phyloP scores from a whole-genome alignment of 208 protist genomes.

The Trypanosoma grayi region DNA sequence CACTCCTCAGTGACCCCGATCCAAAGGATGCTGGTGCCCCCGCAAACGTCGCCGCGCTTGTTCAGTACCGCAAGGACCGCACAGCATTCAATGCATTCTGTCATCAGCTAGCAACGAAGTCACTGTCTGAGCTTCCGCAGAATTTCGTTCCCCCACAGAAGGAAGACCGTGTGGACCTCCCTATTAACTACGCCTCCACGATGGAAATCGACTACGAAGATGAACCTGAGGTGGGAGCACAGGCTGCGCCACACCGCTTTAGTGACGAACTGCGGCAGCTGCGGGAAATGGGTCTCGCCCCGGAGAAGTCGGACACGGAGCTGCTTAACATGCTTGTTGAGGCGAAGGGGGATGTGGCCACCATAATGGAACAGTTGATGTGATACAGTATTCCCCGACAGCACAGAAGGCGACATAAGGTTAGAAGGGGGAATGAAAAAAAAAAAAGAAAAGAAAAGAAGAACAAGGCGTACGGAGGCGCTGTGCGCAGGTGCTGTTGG shows the following conservation, averaged over 20 bases:
- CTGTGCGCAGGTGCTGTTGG: no score
- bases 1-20: conserved; percentile 94
- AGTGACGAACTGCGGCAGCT: conserved; percentile 71
- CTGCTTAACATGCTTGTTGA: conserved; percentile 60
- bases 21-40: conserved; percentile 90
- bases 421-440: conserved; percentile 7
- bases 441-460: conserved; percentile 9
- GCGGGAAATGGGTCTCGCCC: conserved; percentile 57
- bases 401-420: conserved; percentile 1
- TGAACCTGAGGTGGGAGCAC: conserved; percentile 11
- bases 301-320: conserved; percentile 53
- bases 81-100: conserved; percentile 59
- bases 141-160: conserved; percentile 75
- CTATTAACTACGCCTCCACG: conserved; percentile 22
- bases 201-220: conserved; percentile 29
- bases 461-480: no score
- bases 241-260: conserved; percentile 4
- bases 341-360: conserved; percentile 69
- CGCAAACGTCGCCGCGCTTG: conserved; percentile 94
- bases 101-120: conserved; percentile 78
- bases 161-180: conserved; percentile 57
- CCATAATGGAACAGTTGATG: conserved; percentile 55
- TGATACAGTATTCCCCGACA: conserved; percentile 2
- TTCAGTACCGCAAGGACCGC: conserved; percentile 81
- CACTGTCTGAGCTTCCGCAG: conserved; percentile 82